Evolutionary conservation across 257 asterid species (phyloP).

Genomic region (Knoxia roxburghii): DNA sequence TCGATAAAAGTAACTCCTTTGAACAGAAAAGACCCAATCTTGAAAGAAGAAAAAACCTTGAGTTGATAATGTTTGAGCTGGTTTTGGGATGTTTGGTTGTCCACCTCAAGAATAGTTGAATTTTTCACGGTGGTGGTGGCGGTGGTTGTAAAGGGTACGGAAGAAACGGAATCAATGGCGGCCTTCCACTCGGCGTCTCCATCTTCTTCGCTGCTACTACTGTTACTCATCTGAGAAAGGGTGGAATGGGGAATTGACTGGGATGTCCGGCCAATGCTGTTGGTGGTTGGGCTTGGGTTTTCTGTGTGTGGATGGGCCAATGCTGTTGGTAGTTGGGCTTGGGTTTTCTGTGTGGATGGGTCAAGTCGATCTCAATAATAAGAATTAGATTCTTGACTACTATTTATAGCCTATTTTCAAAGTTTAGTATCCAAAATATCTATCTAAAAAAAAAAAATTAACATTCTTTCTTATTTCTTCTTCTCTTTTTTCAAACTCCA

Average conservation of each 20-base stretch:
- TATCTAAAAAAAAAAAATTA: too few species aligned
- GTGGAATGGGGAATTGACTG: not conserved
- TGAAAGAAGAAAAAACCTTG: slow-evolving; percentile 39
- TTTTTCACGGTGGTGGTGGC: slow-evolving; percentile 1
- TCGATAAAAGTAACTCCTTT: not conserved
- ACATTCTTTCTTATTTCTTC: too few species aligned
- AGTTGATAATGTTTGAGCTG: slow-evolving; percentile 59
- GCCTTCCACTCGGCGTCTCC: slow-evolving; percentile 82
- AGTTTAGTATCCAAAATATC: too few species aligned
- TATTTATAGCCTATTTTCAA: too few species aligned
- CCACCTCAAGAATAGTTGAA: slow-evolving; percentile 16
- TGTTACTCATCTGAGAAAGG: not conserved
- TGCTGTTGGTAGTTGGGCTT: too few species aligned
- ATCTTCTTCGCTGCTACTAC: slow-evolving; percentile 67
- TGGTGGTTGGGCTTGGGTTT: not conserved
- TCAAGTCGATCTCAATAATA: too few species aligned
- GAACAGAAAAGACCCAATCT: not conserved
- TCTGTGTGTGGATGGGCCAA: not conserved
- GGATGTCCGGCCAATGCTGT: not conserved
- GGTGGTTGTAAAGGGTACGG: slow-evolving; percentile 20
- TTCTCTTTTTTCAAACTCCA: too few species aligned
- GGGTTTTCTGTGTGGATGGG: too few species aligned
- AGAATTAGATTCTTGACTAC: too few species aligned
- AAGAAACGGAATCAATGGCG: slow-evolving; percentile 66
- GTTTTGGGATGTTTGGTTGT: slow-evolving; percentile 34